Conservation (phyloP, 345 rosid genomes). For the Salix caprea region DNA sequence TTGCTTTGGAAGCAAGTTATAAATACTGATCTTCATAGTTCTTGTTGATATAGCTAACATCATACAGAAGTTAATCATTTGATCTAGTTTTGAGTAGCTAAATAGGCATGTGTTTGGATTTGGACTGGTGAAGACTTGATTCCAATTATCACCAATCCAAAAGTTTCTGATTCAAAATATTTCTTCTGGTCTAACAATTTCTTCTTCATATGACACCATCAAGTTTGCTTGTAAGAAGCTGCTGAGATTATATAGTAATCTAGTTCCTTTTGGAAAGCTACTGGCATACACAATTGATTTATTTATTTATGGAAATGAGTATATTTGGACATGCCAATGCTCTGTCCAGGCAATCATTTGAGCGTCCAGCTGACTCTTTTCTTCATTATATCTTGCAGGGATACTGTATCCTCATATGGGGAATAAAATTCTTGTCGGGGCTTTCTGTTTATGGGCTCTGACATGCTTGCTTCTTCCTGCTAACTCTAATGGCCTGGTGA, state of each 20-base stretch:
- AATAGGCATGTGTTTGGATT: too few relatives aligned
- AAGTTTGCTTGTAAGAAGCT: neutral
- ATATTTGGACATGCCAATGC: neutral
- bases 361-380: neutral
- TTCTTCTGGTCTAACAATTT: too few relatives aligned
- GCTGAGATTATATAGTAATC: neutral
- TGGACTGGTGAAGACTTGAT: too few relatives aligned
- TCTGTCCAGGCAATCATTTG: neutral
- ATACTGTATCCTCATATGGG: constrained; percentile 29
- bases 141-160: too few relatives aligned
- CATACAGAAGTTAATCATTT: too few relatives aligned
- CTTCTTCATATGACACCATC: too few relatives aligned
- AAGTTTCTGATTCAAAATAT: too few relatives aligned
- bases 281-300: neutral
- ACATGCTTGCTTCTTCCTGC: constrained; percentile 43
- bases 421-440: constrained; percentile 20
- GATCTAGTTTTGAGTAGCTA: too few relatives aligned
- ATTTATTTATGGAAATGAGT: neutral
- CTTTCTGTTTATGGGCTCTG: constrained; percentile 41
- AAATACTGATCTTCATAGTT: too few relatives aligned
- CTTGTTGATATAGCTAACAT: too few relatives aligned
- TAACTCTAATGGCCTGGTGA: constrained; percentile 43
- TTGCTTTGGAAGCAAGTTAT: too few relatives aligned
- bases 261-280: neutral
- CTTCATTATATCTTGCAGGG: constrained; percentile 19